These are phyloP conservation scores for Carex parvula DNA, from an alignment of 176 grass and related monocot genomes.

Conservation along the genomic window DNA sequence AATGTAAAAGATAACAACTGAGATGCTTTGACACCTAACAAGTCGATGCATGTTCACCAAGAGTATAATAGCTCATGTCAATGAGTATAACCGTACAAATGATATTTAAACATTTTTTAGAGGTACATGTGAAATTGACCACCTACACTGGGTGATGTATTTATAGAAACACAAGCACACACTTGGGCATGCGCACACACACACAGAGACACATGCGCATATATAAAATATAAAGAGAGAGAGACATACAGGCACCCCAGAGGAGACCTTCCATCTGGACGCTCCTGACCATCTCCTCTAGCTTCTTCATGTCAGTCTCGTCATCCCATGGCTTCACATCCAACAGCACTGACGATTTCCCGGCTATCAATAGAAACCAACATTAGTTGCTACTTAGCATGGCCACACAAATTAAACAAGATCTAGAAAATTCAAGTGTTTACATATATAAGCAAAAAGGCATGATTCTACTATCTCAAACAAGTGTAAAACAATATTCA, in stretches of 20 bases:
- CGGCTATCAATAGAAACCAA: constrained; percentile 34
- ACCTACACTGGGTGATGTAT: background rate
- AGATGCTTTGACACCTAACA: background rate
- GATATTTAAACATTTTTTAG: background rate
- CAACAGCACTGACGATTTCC: constrained; percentile 83
- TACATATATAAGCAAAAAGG: background rate
- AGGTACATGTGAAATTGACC: background rate
- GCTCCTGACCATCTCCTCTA: constrained; percentile 73
- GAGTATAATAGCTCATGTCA: background rate
- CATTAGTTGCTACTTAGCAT: background rate
- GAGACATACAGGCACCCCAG: constrained; percentile 92
- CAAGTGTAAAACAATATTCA: background rate
- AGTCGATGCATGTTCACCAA: background rate
- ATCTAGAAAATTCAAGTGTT: constrained; percentile 5
- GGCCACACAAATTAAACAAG: background rate
- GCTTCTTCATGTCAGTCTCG: constrained; percentile 95
- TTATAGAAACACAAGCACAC: background rate
- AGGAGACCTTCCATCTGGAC: constrained; percentile 82
- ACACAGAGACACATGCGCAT: background rate
- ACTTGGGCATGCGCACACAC: background rate
- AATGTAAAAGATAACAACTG: background rate
- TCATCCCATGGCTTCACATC: constrained; percentile 94
- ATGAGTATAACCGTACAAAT: background rate
- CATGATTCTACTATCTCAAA: background rate
- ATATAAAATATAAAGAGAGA: background rate